These are phyloP conservation scores for Jaltomata sinuosa DNA, from an alignment of 257 asterid species.

Conservation along the genomic window DNA sequence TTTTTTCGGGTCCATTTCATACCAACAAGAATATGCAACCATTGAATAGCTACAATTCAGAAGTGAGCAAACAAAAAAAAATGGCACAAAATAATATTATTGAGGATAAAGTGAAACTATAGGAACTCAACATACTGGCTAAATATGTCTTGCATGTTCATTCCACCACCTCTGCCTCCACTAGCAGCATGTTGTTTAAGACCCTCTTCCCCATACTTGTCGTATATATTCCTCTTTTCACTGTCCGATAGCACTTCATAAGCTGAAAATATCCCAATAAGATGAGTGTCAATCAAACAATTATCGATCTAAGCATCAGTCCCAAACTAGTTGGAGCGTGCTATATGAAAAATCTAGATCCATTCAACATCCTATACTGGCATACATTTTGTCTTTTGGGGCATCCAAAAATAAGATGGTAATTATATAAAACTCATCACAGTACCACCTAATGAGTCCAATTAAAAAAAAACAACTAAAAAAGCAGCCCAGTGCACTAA, in stretches of 20 bases:
- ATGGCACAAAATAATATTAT: not conserved
- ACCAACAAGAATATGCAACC: not conserved
- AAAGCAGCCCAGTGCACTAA: no score
- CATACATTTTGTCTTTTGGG: not conserved
- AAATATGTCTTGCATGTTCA: constrained; percentile 84
- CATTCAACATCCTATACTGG: not conserved
- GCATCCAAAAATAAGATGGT: not conserved
- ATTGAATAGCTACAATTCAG: not conserved
- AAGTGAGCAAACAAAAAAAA: not conserved
- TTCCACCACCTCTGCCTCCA: constrained; percentile 80
- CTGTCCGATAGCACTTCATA: constrained; percentile 83
- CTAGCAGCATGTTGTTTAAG: constrained; percentile 84
- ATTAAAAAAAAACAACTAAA: no score
- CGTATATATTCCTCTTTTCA: constrained; percentile 79
- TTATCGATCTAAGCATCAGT: not conserved
- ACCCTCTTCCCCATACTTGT: constrained; percentile 84
- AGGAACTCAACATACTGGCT: constrained; percentile 50
- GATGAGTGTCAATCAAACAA: not conserved
- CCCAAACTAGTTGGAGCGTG: no score
- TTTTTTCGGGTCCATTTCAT: not conserved
- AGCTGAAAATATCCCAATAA: constrained; percentile 34
- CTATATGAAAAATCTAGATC: not conserved
- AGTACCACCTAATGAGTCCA: not conserved
- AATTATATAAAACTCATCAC: not conserved
- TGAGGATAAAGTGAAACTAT: not conserved